phyloP scores from a whole-genome alignment of 768 basidiomycete genomes.

The Amanita molliuscula region DNA sequence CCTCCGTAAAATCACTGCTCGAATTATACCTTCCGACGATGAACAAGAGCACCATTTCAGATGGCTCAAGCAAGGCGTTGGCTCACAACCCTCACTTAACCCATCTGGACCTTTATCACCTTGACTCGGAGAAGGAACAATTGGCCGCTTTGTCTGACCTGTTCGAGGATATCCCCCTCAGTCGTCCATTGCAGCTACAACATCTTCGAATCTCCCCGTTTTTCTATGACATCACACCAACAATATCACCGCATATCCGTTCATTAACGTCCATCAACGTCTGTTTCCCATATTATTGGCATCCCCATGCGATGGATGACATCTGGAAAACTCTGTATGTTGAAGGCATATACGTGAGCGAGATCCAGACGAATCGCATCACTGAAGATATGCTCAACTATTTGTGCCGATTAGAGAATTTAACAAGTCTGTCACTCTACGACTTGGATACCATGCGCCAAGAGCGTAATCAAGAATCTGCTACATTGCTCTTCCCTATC shows the following conservation, averaged over 20 bases:
- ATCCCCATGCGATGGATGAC: neutral
- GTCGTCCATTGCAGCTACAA: neutral
- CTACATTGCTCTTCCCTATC: neutral
- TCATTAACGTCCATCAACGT: neutral
- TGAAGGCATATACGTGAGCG: neutral
- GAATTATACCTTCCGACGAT: neutral
- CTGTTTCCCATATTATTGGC: neutral
- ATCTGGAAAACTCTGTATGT: neutral
- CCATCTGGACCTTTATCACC: neutral
- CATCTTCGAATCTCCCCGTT: neutral
- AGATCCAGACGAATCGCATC: neutral
- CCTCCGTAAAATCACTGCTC: conserved; percentile 3
- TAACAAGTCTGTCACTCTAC: conserved; percentile 1
- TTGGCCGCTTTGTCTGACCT: neutral
- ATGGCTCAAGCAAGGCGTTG: conserved; percentile 3
- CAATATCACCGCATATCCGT: neutral
- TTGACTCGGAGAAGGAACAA: neutral
- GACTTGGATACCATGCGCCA: neutral
- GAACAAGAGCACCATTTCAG: neutral
- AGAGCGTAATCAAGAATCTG: neutral
- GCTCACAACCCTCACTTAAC: conserved; percentile 1
- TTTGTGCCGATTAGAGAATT: neutral
- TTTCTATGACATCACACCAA: neutral
- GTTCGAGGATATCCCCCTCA: neutral
- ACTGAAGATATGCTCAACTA: conserved; percentile 1